Percentiles rank a stretch among this genome's conserved stretches.
phyloP scores from a whole-genome alignment of 441 rosid species.

The Populus trichocarpa region DNA sequence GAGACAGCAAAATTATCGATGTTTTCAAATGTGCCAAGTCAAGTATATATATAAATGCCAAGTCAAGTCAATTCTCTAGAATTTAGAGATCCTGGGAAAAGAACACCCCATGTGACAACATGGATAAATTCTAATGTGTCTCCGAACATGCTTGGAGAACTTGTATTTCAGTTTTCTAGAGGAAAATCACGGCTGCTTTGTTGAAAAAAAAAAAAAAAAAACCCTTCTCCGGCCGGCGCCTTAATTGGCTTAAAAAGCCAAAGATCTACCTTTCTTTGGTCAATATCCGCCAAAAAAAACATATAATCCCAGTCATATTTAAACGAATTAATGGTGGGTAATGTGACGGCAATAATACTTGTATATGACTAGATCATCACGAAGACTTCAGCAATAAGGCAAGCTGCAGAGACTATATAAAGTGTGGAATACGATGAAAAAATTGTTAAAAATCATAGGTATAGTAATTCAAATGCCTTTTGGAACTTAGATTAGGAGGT shows the following conservation, averaged over 20 bases:
- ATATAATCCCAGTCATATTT: too few species aligned
- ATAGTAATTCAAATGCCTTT: too few species aligned
- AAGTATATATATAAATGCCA: too few species aligned
- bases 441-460: neutral
- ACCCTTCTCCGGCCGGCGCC: neutral
- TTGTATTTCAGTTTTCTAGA: too few species aligned
- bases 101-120: neutral
- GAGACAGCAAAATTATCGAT: too few species aligned
- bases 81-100: neutral
- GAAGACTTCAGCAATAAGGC: neutral
- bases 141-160: neutral
- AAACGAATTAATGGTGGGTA: too few species aligned
- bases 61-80: neutral
- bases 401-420: neutral
- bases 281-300: too few species aligned
- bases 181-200: neutral
- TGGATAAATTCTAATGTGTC: neutral
- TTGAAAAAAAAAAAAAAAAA: too few species aligned
- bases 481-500: too few species aligned
- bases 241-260: neutral
- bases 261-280: neutral
- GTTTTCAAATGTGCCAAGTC: too few species aligned
- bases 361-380: neutral
- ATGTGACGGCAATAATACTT: neutral
- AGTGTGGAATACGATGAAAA: neutral